A percentile compares a stretch with the other conserved stretches of the same genome.
Evolutionary conservation across 1,139 yeast species (phyloP).

Genomic region (Sugiyamaella sp.): DNA sequence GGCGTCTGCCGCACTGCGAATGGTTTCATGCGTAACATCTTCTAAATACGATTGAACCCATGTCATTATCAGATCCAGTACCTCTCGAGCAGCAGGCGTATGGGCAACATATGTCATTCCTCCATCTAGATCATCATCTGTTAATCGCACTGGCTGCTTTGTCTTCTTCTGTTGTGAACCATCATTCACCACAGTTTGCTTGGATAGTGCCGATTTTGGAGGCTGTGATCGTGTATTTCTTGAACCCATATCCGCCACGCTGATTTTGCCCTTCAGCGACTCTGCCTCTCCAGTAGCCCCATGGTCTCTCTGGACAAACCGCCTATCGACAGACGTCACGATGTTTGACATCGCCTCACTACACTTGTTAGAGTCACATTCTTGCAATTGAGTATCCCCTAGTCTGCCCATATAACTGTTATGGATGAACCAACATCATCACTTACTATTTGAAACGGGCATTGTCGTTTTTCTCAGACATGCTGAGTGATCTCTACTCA

Average conservation of each 20-base stretch:
- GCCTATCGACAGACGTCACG: conserved; percentile 62
- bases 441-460: conserved; percentile 39
- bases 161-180: background rate
- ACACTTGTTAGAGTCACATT: conserved; percentile 2
- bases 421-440: background rate
- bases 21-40: conserved; percentile 60
- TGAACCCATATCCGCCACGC: conserved; percentile 71
- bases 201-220: conserved; percentile 31
- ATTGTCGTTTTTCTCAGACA: conserved; percentile 22
- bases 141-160: conserved; percentile 14
- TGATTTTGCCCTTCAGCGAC: conserved; percentile 67
- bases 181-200: conserved; percentile 14
- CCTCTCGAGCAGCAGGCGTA: conserved; percentile 49
- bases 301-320: conserved; percentile 48
- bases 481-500: background rate
- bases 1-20: conserved; percentile 64
- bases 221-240: conserved; percentile 42
- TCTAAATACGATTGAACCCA: conserved; percentile 56
- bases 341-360: conserved; percentile 62
- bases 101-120: conserved; percentile 56
- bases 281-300: conserved; percentile 65
- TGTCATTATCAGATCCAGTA: conserved; percentile 51
- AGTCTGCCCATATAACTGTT: background rate
- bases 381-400: background rate
- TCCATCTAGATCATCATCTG: conserved; percentile 33